Percentiles rank a stretch among this genome's conserved stretches.
These are phyloP conservation scores for Pulveroboletus sp. DNA, from an alignment of 768 basidiomycete species.

Conservation along the genomic window DNA sequence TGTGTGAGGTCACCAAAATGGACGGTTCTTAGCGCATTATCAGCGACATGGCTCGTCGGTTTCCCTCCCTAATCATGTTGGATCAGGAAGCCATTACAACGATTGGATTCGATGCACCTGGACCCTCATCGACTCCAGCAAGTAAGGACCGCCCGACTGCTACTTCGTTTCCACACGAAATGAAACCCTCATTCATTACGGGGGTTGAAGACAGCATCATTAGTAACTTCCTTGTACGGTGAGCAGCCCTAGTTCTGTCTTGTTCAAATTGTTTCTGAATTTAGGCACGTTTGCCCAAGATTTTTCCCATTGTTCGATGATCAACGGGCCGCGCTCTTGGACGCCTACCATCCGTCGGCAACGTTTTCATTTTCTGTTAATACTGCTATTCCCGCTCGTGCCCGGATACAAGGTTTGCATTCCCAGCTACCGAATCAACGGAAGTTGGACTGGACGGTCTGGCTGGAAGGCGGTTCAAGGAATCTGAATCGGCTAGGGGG, in stretches of 20 bases:
- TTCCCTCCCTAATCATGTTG: slow-evolving; percentile 76
- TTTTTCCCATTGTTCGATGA: slow-evolving; percentile 85
- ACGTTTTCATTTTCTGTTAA: slow-evolving; percentile 90
- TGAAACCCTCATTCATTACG: slow-evolving; percentile 68
- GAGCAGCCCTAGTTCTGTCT: slow-evolving; percentile 24
- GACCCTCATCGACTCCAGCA: slow-evolving; percentile 41
- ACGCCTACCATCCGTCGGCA: slow-evolving; percentile 79
- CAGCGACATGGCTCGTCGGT: slow-evolving; percentile 78
- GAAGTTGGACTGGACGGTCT: slow-evolving; percentile 73
- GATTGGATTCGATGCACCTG: slow-evolving; percentile 75
- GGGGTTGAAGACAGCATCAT: slow-evolving; percentile 68
- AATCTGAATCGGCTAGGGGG: slow-evolving; percentile 69
- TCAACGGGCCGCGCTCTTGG: slow-evolving; percentile 58
- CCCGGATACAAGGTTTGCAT: slow-evolving; percentile 67
- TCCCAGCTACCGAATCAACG: slow-evolving; percentile 74
- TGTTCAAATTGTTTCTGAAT: slow-evolving; percentile 3
- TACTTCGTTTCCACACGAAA: slow-evolving; percentile 73
- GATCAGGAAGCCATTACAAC: slow-evolving; percentile 74
- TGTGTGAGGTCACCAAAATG: neutral
- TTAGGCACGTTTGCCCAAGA: slow-evolving; percentile 35
- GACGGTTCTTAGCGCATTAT: slow-evolving; percentile 1
- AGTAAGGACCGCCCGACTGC: slow-evolving; percentile 45
- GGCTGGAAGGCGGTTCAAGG: slow-evolving; percentile 63
- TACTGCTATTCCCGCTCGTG: slow-evolving; percentile 74
- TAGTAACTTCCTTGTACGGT: slow-evolving; percentile 76